Evolutionary conservation across 371 early-diverging fungal genomes (phyloP), one percentile per base, ranked within the genome.

Genomic region (Amoeboaphelidium occidentale): DNA sequence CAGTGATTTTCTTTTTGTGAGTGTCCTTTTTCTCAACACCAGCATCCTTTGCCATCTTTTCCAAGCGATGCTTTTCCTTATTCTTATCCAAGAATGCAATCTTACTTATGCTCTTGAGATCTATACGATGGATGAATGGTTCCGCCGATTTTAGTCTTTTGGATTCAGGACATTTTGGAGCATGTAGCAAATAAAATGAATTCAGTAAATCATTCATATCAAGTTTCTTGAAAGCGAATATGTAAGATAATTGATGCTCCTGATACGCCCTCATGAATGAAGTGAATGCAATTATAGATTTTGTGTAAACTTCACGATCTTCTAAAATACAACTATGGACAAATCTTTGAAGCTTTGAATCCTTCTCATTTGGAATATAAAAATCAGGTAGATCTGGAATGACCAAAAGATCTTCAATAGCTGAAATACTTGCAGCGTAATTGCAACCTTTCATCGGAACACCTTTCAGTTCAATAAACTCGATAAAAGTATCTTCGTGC

Each of bases 211-310:
- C 55, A 48, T 17, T 72, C 2, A 90, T 51, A 53, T 88, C 81
- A 43, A 90, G 55, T 53, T 86, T 76, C 50, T 81, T 81, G n/a
- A 76, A 56, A 21, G 79, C 69, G 61, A 94, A 94, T 39, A 94
- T 94, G 59, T 74, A 88, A 27, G 62, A 71, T 2, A 88, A 86
- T 53, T 90, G 87, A 59, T 93, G 93, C 52, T 92, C 89, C 1
- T 76, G 70, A 56, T 94, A 94, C 14, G 82, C 64, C 45, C 87
- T 73, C 20, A 83, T 73, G 63, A 74, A 93, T 0, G 83, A 79
- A 2, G 88, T 88, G 63, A 89, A 93, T 0, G 91, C 91, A 55
- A 41, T 20, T 1, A 55, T 54, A 46, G 60, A 66, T 27, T 55
- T 58, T 52, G 58, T 47, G 51, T 58, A 66, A 10, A 63, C 59